Base-by-base conservation (phyloP, 495 filamentous ascomycete species). In the Chaetomidium leptoderma region DNA sequence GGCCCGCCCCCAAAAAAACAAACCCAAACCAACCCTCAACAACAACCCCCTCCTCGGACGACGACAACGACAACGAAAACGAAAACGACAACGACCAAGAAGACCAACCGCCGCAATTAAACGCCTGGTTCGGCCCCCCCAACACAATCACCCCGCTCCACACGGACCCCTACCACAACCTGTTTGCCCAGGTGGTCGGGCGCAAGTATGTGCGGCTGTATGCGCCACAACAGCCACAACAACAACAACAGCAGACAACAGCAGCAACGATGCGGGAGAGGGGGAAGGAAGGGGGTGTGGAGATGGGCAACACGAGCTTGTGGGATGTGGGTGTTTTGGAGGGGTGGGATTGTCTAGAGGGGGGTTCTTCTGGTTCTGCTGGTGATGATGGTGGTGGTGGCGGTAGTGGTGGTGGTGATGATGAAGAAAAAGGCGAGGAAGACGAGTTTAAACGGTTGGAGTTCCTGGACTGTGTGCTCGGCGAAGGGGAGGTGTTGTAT, bases 101-200 rank as follows among this genome's bases (percentile, higher is more conserved):
- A 30, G 37, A 8, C 16, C 13, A 19, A 40, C 13, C 2, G 6
- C 81, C 83, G 0, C 67, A 83, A 17, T 67, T 85, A n/a, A 97
- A 98, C 68, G 91, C 89, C 4, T 98, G 93, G 93, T 87, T 97
- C 53, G 93, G 93, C 0, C 93, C 93, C 0, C 73, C 83, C 0
- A 86, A 85, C 44, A 97, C 93, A 2, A 91, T 97, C 39, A 95
- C 89, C 0, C 93, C 95, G 6, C 72, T 97, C 19, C 93, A 98
- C 69, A 92, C 90, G 21, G 93, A 98, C 66, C 90, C 91, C 2
- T 91, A 96, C 66, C 88, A 97, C 65, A 98, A 98, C 63, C 82
- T 97, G 32, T 80, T 98, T 11, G 83, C 86, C 19, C 93, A 97
- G 67, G 88, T 97, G 0, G 89, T 96, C 0, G 93, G 93, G 0